Conservation (phyloP, 352 stramenopile species). For the Phytophthora quininea region DNA sequence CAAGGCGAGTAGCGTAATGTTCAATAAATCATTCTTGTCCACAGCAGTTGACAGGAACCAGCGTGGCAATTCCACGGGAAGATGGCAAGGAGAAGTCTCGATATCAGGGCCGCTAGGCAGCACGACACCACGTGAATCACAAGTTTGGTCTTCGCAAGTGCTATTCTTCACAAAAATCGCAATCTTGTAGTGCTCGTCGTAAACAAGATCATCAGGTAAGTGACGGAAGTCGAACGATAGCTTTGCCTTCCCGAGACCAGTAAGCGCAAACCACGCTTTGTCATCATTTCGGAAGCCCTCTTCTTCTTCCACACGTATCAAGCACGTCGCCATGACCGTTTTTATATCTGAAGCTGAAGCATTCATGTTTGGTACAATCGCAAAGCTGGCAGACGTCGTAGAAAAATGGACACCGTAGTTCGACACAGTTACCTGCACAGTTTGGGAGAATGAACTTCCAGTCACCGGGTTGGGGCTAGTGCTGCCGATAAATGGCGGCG, state of each 20-base stretch:
- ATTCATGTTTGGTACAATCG: conserved; percentile 40
- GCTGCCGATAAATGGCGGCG: conserved; percentile 64
- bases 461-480: conserved; percentile 5
- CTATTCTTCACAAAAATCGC: conserved; percentile 95
- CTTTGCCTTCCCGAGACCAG: conserved; percentile 91
- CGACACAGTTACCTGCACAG: conserved; percentile 69
- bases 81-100: conserved; percentile 92
- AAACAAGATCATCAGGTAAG: conserved; percentile 90
- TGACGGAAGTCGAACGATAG: conserved; percentile 96
- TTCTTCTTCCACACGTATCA: conserved; percentile 48
- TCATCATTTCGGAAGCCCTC: conserved; percentile 85
- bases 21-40: conserved; percentile 94
- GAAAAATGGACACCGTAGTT: conserved; percentile 86
- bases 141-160: conserved; percentile 89
- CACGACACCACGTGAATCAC: conserved; percentile 63
- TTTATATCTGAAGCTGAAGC: conserved; percentile 50
- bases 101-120: conserved; percentile 61
- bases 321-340: conserved; percentile 44
- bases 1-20: conserved; percentile 94
- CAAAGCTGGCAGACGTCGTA: conserved; percentile 54
- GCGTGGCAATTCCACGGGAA: conserved; percentile 87
- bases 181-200: conserved; percentile 96
- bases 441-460: conserved; percentile 22
- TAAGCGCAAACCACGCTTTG: conserved; percentile 92
- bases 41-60: conserved; percentile 92